Evolutionary conservation across 2,329 filamentous ascomycete species (phyloP).

Genomic region (Ceratocystis diversiconidia): DNA sequence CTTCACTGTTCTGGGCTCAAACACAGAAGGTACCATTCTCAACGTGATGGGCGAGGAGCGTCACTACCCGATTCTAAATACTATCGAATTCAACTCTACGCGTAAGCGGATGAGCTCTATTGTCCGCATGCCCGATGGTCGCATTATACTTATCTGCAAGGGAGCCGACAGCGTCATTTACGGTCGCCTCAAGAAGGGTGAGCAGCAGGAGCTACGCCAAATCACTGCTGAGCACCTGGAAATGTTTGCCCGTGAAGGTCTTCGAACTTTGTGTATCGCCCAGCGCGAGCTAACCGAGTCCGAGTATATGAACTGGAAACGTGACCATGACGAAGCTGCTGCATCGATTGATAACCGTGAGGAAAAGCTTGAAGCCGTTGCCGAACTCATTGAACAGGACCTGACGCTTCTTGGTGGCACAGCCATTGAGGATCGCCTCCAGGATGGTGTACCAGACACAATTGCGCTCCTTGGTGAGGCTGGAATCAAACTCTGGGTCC

Average conservation of each 20-base stretch:
- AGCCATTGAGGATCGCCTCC: constrained; percentile 90
- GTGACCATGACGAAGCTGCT: constrained; percentile 75
- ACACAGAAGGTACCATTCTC: constrained; percentile 65
- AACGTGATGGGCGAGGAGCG: constrained; percentile 79
- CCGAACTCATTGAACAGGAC: constrained; percentile 82
- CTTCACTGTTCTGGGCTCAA: constrained; percentile 75
- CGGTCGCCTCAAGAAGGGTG: constrained; percentile 68
- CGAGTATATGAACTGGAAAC: constrained; percentile 74
- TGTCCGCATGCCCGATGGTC: constrained; percentile 80
- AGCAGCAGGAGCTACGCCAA: constrained; percentile 71
- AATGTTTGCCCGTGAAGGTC: constrained; percentile 88
- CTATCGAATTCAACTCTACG: constrained; percentile 86
- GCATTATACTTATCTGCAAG: constrained; percentile 88
- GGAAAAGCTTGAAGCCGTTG: constrained; percentile 79
- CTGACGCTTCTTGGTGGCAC: constrained; percentile 81
- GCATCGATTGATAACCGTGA: constrained; percentile 74
- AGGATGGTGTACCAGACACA: constrained; percentile 92
- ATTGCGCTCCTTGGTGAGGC: constrained; percentile 82
- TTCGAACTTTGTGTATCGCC: constrained; percentile 89
- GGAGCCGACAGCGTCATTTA: constrained; percentile 97
- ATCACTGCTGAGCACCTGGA: constrained; percentile 87
- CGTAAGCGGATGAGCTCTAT: constrained; percentile 98
- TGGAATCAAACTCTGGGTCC: constrained; percentile 95
- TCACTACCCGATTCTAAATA: constrained; percentile 79
- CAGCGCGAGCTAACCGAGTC: constrained; percentile 65